phyloP scores from a whole-genome alignment of 2,329 filamentous ascomycete genomes.

The Drechslerella coelobrocha region DNA sequence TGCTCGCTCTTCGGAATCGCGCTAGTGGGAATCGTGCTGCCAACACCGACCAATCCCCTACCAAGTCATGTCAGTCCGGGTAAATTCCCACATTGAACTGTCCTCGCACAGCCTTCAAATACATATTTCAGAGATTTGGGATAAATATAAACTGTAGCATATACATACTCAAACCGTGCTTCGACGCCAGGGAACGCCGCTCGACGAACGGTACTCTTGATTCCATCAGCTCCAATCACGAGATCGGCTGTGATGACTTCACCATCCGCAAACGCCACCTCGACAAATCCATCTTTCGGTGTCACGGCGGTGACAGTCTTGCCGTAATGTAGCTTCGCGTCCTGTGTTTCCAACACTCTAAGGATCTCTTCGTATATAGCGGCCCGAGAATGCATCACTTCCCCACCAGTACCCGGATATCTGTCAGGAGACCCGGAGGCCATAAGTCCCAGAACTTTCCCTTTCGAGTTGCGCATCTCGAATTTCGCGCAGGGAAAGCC shows the following conservation, averaged over 20 bases:
- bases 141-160: not conserved
- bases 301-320: slow-evolving; percentile 30
- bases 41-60: slow-evolving; percentile 41
- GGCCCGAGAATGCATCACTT: slow-evolving; percentile 42
- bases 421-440: slow-evolving; percentile 36
- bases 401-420: slow-evolving; percentile 41
- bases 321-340: slow-evolving; percentile 37
- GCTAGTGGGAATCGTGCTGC: slow-evolving; percentile 21
- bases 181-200: slow-evolving; percentile 37
- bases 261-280: slow-evolving; percentile 36
- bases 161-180: slow-evolving; percentile 38
- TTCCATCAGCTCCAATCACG: slow-evolving; percentile 46
- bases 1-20: slow-evolving; percentile 41
- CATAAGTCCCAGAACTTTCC: slow-evolving; percentile 44
- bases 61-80: too few relatives aligned
- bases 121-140: too few relatives aligned
- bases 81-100: not conserved
- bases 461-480: slow-evolving; percentile 37
- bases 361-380: slow-evolving; percentile 45
- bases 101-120: too few relatives aligned
- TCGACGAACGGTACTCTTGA: slow-evolving; percentile 39
- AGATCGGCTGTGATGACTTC: slow-evolving; percentile 32
- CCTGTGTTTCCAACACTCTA: slow-evolving; percentile 32
- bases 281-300: slow-evolving; percentile 21
- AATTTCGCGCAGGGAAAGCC: slow-evolving; percentile 43